Conservation (phyloP, 192 early-diverging fungal genomes). For the Rhizophagus clarus region DNA sequence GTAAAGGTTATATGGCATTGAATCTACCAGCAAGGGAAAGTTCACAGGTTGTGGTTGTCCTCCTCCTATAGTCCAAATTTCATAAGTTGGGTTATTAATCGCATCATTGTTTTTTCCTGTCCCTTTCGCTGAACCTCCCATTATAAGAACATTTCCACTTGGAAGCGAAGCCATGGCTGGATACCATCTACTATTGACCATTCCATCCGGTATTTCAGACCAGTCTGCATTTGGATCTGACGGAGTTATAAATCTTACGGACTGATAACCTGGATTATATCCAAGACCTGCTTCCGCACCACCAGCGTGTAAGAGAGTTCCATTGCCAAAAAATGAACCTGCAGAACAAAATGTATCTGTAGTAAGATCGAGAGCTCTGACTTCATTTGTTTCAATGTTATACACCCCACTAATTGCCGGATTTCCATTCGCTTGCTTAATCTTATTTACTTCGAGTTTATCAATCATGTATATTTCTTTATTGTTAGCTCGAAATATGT, state of each 20-base stretch:
- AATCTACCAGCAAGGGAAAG: constrained; percentile 51
- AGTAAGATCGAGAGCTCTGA: constrained; percentile 33
- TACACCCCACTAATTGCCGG: constrained; percentile 49
- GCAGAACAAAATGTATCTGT: constrained; percentile 61
- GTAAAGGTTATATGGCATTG: constrained; percentile 55
- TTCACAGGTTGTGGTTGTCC: constrained; percentile 27
- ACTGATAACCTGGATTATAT: constrained; percentile 42
- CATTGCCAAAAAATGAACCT: constrained; percentile 53
- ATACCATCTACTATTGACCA: constrained; percentile 55
- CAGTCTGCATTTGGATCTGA: constrained; percentile 43
- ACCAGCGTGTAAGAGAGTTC: constrained; percentile 52
- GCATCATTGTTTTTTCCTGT: constrained; percentile 42
- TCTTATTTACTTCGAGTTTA: constrained; percentile 44
- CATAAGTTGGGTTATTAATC: constrained; percentile 55
- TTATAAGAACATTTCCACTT: constrained; percentile 51
- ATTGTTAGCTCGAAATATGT: constrained; percentile 37
- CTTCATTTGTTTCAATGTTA: constrained; percentile 47
- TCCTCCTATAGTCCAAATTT: constrained; percentile 18
- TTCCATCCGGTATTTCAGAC: constrained; percentile 43
- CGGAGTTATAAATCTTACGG: constrained; percentile 47
- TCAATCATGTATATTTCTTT: constrained; percentile 60
- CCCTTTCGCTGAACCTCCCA: constrained; percentile 56
- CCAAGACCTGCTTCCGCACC: constrained; percentile 38
- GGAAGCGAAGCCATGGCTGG: constrained; percentile 45
- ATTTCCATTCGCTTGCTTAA: constrained; percentile 44